Percentiles rank a stretch among this genome's conserved stretches.
These are phyloP conservation scores for Viola odorata DNA, from an alignment of 345 rosid species.

Conservation along the genomic window DNA sequence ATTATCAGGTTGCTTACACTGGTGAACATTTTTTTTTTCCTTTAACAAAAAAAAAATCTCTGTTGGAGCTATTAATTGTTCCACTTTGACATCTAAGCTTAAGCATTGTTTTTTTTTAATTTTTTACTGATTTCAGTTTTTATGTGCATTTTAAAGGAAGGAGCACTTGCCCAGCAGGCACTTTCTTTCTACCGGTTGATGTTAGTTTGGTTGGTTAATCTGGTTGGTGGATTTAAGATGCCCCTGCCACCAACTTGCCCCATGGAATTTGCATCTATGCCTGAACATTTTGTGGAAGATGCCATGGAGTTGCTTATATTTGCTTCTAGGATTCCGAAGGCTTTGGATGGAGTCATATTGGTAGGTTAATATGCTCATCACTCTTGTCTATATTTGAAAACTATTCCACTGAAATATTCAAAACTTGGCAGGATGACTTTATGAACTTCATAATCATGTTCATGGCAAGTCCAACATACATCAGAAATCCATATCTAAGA, in stretches of 20 bases:
- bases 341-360: constrained; percentile 75
- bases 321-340: constrained; percentile 90
- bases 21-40: too few species aligned
- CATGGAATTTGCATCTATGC: constrained; percentile 90
- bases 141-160: constrained; percentile 46
- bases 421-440: constrained; percentile 78
- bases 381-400: not conserved
- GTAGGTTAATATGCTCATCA: constrained; percentile 30
- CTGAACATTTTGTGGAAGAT: constrained; percentile 99
- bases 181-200: constrained; percentile 82
- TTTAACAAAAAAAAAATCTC: too few species aligned
- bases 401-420: constrained; percentile 1
- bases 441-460: constrained; percentile 99
- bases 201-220: constrained; percentile 81
- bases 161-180: constrained; percentile 67
- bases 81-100: too few species aligned
- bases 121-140: constrained; percentile 4
- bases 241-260: constrained; percentile 81
- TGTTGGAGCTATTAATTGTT: too few species aligned
- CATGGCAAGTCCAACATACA: constrained; percentile 83
- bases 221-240: constrained; percentile 96
- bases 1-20: too few species aligned
- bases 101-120: not conserved
- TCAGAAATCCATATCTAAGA: constrained; percentile 92
- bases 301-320: constrained; percentile 90